phyloP scores from a whole-genome alignment of 2,329 filamentous ascomycete species.

The Fusarium albidum region DNA sequence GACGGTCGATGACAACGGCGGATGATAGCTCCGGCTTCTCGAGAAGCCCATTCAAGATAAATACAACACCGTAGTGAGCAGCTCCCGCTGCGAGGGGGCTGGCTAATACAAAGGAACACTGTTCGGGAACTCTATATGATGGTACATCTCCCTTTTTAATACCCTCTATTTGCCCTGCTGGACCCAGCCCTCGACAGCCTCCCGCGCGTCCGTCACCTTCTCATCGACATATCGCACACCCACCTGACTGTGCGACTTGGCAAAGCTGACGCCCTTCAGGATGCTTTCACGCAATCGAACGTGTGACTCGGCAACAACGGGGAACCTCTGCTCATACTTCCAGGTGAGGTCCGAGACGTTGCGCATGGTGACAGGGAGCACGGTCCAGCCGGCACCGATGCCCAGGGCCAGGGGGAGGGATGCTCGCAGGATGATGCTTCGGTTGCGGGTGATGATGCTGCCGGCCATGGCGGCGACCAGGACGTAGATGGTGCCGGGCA shows the following conservation, averaged over 20 bases:
- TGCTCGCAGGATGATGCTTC: conserved; percentile 82
- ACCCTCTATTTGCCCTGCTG: conserved; percentile 78
- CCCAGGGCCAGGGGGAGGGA: conserved; percentile 81
- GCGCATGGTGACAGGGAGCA: conserved; percentile 87
- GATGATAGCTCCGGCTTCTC: conserved; percentile 5
- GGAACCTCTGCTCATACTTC: conserved; percentile 92
- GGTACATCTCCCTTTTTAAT: conserved; percentile 45
- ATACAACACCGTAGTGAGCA: conserved; percentile 28
- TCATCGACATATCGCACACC: conserved; percentile 78
- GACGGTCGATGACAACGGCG: conserved; percentile 4
- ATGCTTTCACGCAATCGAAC: conserved; percentile 74
- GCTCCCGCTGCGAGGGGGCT: conserved; percentile 17
- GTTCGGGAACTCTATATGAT: conserved; percentile 47
- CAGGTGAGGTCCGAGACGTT: conserved; percentile 89
- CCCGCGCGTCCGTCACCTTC: conserved; percentile 78
- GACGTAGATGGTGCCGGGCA: conserved; percentile 91
- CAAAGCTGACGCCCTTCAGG: conserved; percentile 74
- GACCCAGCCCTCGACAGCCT: conserved; percentile 87
- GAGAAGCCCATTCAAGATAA: conserved; percentile 25
- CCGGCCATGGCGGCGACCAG: conserved; percentile 95
- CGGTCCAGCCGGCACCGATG: conserved; percentile 81
- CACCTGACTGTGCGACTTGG: conserved; percentile 76
- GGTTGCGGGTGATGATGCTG: conserved; percentile 87
- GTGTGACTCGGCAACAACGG: conserved; percentile 84
- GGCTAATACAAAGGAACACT: conserved; percentile 45